Base-by-base conservation (phyloP, 2,329 filamentous ascomycete species). In the Mycogone perniciosa region DNA sequence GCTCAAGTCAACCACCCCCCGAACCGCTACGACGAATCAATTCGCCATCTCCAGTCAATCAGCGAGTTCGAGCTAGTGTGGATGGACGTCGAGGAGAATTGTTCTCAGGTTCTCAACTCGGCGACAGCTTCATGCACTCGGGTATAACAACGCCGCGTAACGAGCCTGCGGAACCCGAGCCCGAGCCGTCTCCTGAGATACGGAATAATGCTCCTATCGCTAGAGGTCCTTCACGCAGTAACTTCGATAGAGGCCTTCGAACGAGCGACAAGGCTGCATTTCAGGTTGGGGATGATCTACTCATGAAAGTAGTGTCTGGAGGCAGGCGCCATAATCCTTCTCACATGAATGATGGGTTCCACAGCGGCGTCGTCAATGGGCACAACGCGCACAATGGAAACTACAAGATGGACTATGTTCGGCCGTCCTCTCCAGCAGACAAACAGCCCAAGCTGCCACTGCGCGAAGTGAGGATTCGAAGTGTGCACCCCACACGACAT, bases 101-200 rank as follows among this genome's bases (percentile, higher is more conserved):
- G n/a, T 71, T 71, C 38, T 64, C 60, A 30, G 68, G 68, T 5
- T 71, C 68, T 4, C 67, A 71, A 51, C 62, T 71, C 5, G 67
- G 66, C 9, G 68, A 71, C 7, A 63, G 62, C 42, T 71, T 71
- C 38, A 68, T 71, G 67, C 62, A 66, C 20, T 71, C 68, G 30
- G 65, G 67, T 6, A 55, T 68, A 4, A 68, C 68, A 8, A 69
- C 68, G 10, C 68, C 68, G 10, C 61, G 59, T 11, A 67, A 65
- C 31, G 67, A 68, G 44, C 61, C 55, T 13, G 60, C 56, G 5
- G 60, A 57, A 9, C 46, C 53, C 11, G 55, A 41, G n/a, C n/a
- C 41, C 46, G 20, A 42, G 40, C 2, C 31, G 44, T 33, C 44
- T 31, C 37, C 46, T 11, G 42, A 40, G 31, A 52, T 35, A 40